Percentiles rank a stretch among this genome's conserved stretches.
phyloP scores from a whole-genome alignment of 148 eudicot species.

The Silene uniflora region DNA sequence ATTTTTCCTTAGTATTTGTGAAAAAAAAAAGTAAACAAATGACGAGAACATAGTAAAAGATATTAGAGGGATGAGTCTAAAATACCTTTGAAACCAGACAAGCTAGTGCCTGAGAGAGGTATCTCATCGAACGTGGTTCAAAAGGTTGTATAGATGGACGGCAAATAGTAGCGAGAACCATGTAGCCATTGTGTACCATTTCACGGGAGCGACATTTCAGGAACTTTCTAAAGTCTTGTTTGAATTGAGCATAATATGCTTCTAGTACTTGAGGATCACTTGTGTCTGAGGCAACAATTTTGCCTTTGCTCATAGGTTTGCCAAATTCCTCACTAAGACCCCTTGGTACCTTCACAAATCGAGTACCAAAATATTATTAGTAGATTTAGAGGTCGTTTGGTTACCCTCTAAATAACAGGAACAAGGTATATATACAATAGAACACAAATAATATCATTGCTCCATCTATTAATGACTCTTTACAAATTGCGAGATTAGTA shows the following conservation, averaged over 20 bases:
- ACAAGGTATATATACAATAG: too few relatives aligned
- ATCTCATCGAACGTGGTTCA: neutral
- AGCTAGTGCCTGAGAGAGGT: conserved; percentile 1
- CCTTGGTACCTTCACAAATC: conserved; percentile 30
- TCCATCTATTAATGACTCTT: too few relatives aligned
- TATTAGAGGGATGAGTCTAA: neutral
- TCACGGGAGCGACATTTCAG: conserved; percentile 40
- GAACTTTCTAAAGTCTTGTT: conserved; percentile 29
- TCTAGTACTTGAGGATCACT: conserved; percentile 6
- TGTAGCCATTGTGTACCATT: conserved; percentile 17
- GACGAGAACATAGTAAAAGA: too few relatives aligned
- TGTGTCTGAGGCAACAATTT: conserved; percentile 12
- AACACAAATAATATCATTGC: too few relatives aligned
- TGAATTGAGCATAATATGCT: conserved; percentile 37
- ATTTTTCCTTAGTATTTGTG: too few relatives aligned
- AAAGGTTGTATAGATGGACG: neutral
- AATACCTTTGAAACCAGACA: conserved; percentile 4
- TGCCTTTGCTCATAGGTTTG: conserved; percentile 34
- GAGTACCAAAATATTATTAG: too few relatives aligned
- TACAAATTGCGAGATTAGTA: too few relatives aligned
- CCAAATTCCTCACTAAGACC: conserved; percentile 28
- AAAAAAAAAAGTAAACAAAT: too few relatives aligned
- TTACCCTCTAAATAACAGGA: too few relatives aligned
- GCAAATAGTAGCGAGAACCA: conserved; percentile 3
- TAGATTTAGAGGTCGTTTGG: too few relatives aligned